phyloP scores from a whole-genome alignment of 2,329 filamentous ascomycete genomes.

The Alternaria solani region DNA sequence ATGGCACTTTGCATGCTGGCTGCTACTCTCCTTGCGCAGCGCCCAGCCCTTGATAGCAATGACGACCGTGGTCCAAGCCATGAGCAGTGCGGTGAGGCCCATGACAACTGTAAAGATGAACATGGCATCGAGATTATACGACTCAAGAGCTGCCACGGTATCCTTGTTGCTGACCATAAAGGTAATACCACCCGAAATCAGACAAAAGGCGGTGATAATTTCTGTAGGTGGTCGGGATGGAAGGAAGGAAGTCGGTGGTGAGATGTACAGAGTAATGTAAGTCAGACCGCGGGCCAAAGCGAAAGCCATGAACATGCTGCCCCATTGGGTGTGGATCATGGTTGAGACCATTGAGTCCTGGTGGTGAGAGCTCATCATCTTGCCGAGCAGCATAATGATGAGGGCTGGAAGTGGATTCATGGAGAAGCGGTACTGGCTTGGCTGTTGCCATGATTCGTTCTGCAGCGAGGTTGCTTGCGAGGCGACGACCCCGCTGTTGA shows the following conservation, averaged over 20 bases:
- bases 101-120: constrained; percentile 90
- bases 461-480: constrained; percentile 36
- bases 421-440: constrained; percentile 75
- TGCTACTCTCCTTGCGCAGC: constrained; percentile 47
- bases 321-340: constrained; percentile 96
- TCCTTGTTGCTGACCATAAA: constrained; percentile 91
- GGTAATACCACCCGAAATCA: constrained; percentile 85
- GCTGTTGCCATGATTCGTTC: constrained; percentile 62
- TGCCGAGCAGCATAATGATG: constrained; percentile 83
- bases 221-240: constrained; percentile 90
- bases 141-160: constrained; percentile 77
- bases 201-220: constrained; percentile 83
- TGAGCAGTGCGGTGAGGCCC: constrained; percentile 81
- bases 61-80: constrained; percentile 82
- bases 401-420: constrained; percentile 89
- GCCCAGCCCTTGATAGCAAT: constrained; percentile 92
- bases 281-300: constrained; percentile 80
- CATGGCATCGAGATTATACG: constrained; percentile 84
- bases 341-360: constrained; percentile 83
- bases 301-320: constrained; percentile 80
- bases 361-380: constrained; percentile 96
- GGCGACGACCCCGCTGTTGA: constrained; percentile 62
- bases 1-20: constrained; percentile 32
- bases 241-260: constrained; percentile 79
- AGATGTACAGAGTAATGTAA: constrained; percentile 80